phyloP scores from a whole-genome alignment of 768 basidiomycete species.

The Sporobolomyces phaffii region DNA sequence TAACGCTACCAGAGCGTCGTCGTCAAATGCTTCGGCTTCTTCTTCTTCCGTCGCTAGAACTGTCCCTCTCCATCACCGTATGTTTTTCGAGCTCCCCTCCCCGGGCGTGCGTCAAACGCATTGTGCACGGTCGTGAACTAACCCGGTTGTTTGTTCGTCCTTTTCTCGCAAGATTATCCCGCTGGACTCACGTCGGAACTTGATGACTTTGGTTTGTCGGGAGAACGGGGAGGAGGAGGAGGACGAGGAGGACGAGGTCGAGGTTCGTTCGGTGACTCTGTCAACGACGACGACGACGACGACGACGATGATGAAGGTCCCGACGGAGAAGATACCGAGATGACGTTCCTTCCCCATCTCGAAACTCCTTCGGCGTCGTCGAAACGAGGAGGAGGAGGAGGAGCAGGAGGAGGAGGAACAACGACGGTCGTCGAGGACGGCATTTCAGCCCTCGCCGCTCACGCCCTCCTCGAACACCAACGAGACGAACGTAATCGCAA shows the following conservation, averaged over 20 bases:
- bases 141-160: no score
- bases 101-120: neutral
- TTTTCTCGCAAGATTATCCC: slow-evolving; percentile 9
- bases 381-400: no score
- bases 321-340: slow-evolving; percentile 2
- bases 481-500: neutral
- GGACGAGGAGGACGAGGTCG: neutral
- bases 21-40: no score
- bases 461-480: neutral
- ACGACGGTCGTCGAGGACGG: neutral
- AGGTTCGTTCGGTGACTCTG: neutral
- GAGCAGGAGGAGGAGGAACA: neutral
- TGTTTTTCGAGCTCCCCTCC: neutral
- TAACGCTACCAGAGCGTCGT: no score
- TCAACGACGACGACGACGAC: slow-evolving; percentile 9
- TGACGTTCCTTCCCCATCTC: slow-evolving; percentile 1
- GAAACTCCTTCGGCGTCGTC: neutral
- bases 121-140: neutral
- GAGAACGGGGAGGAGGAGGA: neutral
- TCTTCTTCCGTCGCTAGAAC: slow-evolving; percentile 10
- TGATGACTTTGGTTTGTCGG: slow-evolving; percentile 24
- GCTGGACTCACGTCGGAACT: slow-evolving; percentile 28
- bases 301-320: slow-evolving; percentile 15
- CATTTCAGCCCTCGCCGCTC: neutral
- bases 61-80: slow-evolving; percentile 14